Evolutionary conservation across 768 basidiomycete genomes (phyloP).

Genomic region (Termitomyces titanicus): DNA sequence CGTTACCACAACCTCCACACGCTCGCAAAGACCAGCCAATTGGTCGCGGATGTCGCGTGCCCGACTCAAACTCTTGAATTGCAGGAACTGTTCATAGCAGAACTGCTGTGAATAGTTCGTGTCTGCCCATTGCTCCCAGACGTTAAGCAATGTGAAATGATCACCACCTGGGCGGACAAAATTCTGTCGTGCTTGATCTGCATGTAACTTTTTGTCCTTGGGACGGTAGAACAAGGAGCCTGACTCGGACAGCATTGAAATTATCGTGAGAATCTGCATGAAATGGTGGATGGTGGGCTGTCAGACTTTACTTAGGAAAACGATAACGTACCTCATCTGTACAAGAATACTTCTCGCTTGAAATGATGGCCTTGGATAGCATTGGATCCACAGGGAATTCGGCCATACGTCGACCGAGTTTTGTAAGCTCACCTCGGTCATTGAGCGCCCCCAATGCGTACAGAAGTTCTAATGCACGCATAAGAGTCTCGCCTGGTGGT

Average conservation of each 20-base stretch:
- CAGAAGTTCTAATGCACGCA: conserved; percentile 88
- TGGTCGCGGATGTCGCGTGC: conserved; percentile 97
- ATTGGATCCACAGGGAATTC: conserved; percentile 99
- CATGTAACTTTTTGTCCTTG: conserved; percentile 97
- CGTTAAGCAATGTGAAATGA: conserved; percentile 95
- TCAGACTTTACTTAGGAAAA: not conserved
- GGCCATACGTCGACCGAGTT: conserved; percentile 94
- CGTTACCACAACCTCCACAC: conserved; percentile 89
- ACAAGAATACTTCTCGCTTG: conserved; percentile 89
- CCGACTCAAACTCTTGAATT: conserved; percentile 90
- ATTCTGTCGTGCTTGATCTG: conserved; percentile 96
- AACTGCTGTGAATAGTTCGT: conserved; percentile 96
- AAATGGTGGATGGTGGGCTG: not conserved
- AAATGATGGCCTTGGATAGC: conserved; percentile 94
- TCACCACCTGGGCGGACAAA: conserved; percentile 95
- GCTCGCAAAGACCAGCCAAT: conserved; percentile 91
- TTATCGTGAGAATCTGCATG: conserved; percentile 85
- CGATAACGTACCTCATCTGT: conserved; percentile 80
- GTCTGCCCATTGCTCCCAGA: conserved; percentile 99
- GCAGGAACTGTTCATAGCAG: conserved; percentile 93
- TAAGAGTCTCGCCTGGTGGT: conserved; percentile 95
- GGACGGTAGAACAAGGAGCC: conserved; percentile 94
- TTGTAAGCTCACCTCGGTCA: conserved; percentile 95
- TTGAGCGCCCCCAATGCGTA: conserved; percentile 97
- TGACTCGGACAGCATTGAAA: conserved; percentile 95